phyloP scores from a whole-genome alignment of 2,329 filamentous ascomycete species.

The Arthroderma uncinatum region DNA sequence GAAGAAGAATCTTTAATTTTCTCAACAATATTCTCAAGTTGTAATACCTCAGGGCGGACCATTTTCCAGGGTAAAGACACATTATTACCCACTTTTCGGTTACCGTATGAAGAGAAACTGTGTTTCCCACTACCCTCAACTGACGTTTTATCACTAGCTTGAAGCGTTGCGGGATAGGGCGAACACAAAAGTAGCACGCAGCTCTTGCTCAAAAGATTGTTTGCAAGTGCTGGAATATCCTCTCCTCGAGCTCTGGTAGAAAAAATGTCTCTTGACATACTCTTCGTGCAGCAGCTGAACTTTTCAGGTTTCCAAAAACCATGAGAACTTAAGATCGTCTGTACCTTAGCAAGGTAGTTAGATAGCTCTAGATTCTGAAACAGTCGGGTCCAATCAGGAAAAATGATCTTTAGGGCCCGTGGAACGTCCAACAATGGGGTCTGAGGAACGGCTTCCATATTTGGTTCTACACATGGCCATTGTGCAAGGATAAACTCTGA shows the following conservation, averaged over 20 bases:
- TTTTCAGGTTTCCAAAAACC: not conserved
- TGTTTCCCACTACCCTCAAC: not conserved
- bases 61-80: not conserved
- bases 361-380: conserved; percentile 41
- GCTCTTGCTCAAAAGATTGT: not conserved
- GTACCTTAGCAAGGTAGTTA: conserved; percentile 35
- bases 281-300: not conserved
- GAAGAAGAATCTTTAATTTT: conserved; percentile 8
- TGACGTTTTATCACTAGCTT: not conserved
- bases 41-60: not conserved
- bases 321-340: conserved; percentile 30
- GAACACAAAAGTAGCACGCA: not conserved
- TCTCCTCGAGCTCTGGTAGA: not conserved
- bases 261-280: not conserved
- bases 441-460: not conserved
- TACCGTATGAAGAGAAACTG: not conserved
- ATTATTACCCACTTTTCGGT: too few relatives aligned
- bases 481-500: conserved; percentile 13
- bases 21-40: conserved; percentile 1
- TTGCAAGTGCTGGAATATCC: conserved; percentile 5
- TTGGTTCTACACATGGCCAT: conserved; percentile 12
- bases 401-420: conserved; percentile 31
- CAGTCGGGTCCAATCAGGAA: conserved; percentile 39
- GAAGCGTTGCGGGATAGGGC: not conserved
- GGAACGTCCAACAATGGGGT: conserved; percentile 5